Evolutionary conservation across 352 stramenopile species (phyloP), one percentile per base, ranked within the genome.

Genomic region (Elongisporangium prolatum): DNA sequence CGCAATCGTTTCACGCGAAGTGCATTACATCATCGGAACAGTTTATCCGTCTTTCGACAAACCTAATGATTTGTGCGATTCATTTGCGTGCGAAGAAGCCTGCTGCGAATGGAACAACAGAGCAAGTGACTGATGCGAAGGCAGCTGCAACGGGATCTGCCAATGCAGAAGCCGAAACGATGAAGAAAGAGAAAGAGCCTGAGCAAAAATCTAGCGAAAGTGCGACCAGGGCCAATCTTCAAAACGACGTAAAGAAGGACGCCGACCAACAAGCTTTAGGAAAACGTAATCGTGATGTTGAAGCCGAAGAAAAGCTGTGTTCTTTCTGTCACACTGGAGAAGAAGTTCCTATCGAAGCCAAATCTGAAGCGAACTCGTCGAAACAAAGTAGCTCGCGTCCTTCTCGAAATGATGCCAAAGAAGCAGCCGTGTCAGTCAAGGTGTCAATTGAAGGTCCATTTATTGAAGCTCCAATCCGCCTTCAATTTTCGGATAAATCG

Each of bases 1-100:
- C 84, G 1, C 70, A 92, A 63, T 84, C 82, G 4, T 90, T 91
- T 21, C 88, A 97, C 34, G 61, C 77, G n/a, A 58, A 83, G 8
- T 97, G 89, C 51, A 87, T 97, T 64, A 76, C 80, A 20, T 70
- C 77, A 5, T 65, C 70, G 6, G 83, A 88, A 22, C 83, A 92
- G 54, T 89, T 86, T 28, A 81, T 97, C 51, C 87, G 88, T 2
- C 63, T 97, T 16, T 95, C 89, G 1, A 81, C 65, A 34, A 91
- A 85, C 56, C 70, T 95, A 48, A 94, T 97, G 83, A 95, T 96
- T 59, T 97, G 89, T 55, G 71, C 85, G 1, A 91, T 81, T 18
- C 89, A 97, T 67, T 64, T 95, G 51, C 64, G 74, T 34, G 69
- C 71, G 17, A 83, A 80, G 54, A 76, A 75, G 21, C 51, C 54